Percentiles rank a stretch among this genome's conserved stretches.
Evolutionary conservation across 495 filamentous ascomycete species (phyloP).

Genomic region (Xylaria palmicola): DNA sequence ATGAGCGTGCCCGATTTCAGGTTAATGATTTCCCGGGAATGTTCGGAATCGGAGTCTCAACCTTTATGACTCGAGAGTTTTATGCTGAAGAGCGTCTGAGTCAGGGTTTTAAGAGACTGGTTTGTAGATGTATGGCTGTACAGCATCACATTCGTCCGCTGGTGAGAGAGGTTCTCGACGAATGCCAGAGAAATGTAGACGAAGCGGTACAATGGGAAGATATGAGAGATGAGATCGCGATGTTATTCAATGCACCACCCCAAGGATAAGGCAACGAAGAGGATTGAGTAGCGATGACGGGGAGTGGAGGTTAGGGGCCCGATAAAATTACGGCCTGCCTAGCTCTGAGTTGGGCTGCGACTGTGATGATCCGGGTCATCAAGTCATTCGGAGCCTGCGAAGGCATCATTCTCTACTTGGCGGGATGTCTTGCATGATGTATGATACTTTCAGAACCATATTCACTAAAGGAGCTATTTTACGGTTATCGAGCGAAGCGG

Average conservation of each 20-base stretch:
- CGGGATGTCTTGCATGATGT: too few species aligned
- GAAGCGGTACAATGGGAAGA: background rate
- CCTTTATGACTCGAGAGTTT: background rate
- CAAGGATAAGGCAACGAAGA: too few species aligned
- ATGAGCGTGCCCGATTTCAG: background rate
- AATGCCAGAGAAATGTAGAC: background rate
- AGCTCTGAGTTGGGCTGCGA: too few species aligned
- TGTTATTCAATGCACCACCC: background rate
- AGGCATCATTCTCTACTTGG: too few species aligned
- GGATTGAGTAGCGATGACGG: background rate
- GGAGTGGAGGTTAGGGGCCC: too few species aligned
- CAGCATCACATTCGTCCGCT: background rate
- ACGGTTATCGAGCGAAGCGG: too few species aligned
- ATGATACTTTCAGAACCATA: too few species aligned
- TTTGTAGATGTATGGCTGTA: background rate
- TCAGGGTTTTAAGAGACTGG: background rate
- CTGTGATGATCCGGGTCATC: too few species aligned
- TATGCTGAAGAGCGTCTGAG: background rate
- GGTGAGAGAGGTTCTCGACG: background rate
- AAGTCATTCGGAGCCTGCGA: too few species aligned
- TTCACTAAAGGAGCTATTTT: too few species aligned
- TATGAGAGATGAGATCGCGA: background rate
- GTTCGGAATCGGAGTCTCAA: background rate
- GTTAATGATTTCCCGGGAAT: background rate
- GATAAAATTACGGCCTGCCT: too few species aligned